Percentiles rank a stretch among this genome's conserved stretches.
These are phyloP conservation scores for Arthromyces matolae DNA, from an alignment of 768 basidiomycete species.

Conservation along the genomic window DNA sequence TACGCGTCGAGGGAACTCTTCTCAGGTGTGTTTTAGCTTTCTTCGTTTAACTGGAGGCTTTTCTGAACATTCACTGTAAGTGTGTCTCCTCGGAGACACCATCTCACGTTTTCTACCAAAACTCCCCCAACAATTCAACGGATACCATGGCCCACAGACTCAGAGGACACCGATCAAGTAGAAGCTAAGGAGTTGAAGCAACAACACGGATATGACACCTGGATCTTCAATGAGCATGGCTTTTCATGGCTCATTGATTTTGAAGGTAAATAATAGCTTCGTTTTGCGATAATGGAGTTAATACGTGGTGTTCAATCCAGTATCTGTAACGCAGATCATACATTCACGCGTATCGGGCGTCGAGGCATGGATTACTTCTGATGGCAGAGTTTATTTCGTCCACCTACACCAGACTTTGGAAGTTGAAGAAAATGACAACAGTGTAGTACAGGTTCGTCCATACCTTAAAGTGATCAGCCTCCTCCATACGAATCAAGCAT, in stretches of 20 bases:
- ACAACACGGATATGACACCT: constrained; percentile 59
- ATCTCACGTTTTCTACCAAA: constrained; percentile 70
- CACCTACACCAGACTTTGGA: constrained; percentile 47
- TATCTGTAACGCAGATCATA: constrained; percentile 61
- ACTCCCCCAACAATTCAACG: constrained; percentile 76
- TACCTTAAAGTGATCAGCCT: too few relatives aligned
- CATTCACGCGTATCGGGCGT: constrained; percentile 55
- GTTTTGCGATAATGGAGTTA: neutral
- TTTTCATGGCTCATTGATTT: constrained; percentile 73
- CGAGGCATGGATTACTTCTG: constrained; percentile 84
- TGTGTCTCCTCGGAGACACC: constrained; percentile 68
- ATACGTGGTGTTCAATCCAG: constrained; percentile 31
- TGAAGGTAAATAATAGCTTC: constrained; percentile 47
- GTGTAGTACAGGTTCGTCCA: constrained; percentile 20
- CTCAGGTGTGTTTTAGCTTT: constrained; percentile 47
- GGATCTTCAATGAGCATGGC: constrained; percentile 62
- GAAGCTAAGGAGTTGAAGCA: constrained; percentile 29
- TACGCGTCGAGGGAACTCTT: constrained; percentile 71
- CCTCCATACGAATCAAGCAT: too few relatives aligned
- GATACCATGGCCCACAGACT: constrained; percentile 75
- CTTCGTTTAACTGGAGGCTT: neutral
- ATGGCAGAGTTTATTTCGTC: constrained; percentile 79
- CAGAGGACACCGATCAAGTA: constrained; percentile 30
- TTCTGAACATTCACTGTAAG: constrained; percentile 32
- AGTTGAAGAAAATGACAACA: constrained; percentile 20